phyloP scores from a whole-genome alignment of 352 stramenopile genomes.

The Phytophthora meadii region DNA sequence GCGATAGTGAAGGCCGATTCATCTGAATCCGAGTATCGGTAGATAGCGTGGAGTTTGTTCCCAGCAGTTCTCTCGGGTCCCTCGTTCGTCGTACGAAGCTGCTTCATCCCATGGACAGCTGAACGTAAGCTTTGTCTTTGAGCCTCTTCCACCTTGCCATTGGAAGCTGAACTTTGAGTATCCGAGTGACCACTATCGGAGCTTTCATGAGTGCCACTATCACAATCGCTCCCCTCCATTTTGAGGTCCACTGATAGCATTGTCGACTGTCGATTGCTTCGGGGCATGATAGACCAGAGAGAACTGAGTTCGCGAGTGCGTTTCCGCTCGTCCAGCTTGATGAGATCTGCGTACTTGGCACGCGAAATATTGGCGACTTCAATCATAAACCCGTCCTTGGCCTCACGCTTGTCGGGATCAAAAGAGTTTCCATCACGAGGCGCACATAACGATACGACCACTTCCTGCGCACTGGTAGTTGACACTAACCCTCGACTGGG shows the following conservation, averaged over 20 bases:
- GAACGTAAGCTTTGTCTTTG: conserved; percentile 24
- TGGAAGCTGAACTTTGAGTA: conserved; percentile 12
- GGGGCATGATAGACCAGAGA: conserved; percentile 52
- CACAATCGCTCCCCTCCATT: conserved; percentile 26
- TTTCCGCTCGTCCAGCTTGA: conserved; percentile 45
- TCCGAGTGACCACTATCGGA: conserved; percentile 18
- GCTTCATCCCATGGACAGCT: conserved; percentile 25
- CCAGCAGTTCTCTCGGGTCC: conserved; percentile 11
- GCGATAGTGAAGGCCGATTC: conserved; percentile 30
- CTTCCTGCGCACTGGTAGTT: conserved; percentile 59
- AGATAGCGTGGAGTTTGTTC: conserved; percentile 7
- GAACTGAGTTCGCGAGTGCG: conserved; percentile 42
- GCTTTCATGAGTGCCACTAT: conserved; percentile 17
- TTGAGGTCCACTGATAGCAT: conserved; percentile 50
- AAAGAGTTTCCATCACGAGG: conserved; percentile 41
- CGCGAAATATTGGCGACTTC: conserved; percentile 64
- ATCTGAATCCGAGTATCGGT: conserved; percentile 29
- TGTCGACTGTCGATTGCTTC: conserved; percentile 38
- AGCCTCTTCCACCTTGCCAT: neutral
- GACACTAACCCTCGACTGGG: conserved; percentile 70
- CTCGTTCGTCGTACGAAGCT: conserved; percentile 27
- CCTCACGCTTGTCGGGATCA: conserved; percentile 54
- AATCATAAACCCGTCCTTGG: conserved; percentile 75
- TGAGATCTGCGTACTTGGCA: conserved; percentile 47
- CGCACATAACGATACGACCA: conserved; percentile 66